phyloP scores from a whole-genome alignment of 2,329 filamentous ascomycete genomes.

The Nannizziopsis barbatae region DNA sequence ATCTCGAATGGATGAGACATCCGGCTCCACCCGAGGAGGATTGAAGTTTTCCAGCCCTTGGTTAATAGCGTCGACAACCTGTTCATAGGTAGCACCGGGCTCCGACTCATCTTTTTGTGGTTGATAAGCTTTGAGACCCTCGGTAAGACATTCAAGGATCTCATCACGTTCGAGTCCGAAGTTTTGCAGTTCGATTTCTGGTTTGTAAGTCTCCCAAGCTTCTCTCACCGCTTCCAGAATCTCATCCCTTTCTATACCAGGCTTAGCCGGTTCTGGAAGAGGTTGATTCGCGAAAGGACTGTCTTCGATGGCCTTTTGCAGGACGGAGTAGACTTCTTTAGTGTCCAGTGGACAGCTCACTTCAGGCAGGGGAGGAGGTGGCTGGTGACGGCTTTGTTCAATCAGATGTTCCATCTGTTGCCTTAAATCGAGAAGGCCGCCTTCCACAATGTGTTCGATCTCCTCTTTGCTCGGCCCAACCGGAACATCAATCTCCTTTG shows the following conservation, averaged over 20 bases:
- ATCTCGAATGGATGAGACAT: constrained; percentile 60
- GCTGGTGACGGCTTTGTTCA: constrained; percentile 60
- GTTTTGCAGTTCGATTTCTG: constrained; percentile 81
- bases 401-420: constrained; percentile 73
- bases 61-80: constrained; percentile 76
- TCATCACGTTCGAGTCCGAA: constrained; percentile 85
- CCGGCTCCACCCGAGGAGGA: constrained; percentile 59
- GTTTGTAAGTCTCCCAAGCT: constrained; percentile 89
- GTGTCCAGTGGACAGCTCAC: constrained; percentile 60
- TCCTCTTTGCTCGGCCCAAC: constrained; percentile 51
- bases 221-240: constrained; percentile 78
- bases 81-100: constrained; percentile 61
- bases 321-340: constrained; percentile 73
- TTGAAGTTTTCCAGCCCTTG: constrained; percentile 72
- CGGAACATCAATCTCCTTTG: constrained; percentile 35
- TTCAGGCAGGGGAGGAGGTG: constrained; percentile 50
- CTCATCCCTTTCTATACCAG: constrained; percentile 61
- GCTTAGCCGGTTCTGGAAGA: constrained; percentile 37
- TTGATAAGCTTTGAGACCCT: constrained; percentile 68
- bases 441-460: constrained; percentile 64
- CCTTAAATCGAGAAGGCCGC: constrained; percentile 70
- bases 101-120: constrained; percentile 35
- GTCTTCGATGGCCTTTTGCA: constrained; percentile 61
- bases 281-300: constrained; percentile 46
- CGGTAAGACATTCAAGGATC: constrained; percentile 71